These are phyloP conservation scores for Corynespora cassiicola DNA, from an alignment of 2,329 filamentous ascomycete species.

Conservation along the genomic window DNA sequence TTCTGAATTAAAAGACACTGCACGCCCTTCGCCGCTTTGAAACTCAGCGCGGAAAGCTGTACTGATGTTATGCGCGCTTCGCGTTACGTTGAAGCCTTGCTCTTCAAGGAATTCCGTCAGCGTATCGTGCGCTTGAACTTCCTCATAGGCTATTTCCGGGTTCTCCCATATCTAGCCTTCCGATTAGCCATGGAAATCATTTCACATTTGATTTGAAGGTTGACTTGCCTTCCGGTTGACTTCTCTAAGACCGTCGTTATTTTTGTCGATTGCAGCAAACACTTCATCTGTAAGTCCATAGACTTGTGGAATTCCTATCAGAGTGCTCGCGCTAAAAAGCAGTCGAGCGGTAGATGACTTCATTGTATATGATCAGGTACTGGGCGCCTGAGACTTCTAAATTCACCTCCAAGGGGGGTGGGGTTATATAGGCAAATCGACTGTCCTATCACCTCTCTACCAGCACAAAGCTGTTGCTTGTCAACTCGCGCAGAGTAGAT, in stretches of 20 bases:
- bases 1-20: constrained; percentile 53
- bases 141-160: constrained; percentile 57
- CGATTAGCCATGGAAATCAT: too few species aligned
- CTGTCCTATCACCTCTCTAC: too few species aligned
- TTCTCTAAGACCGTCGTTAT: constrained; percentile 5
- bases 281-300: constrained; percentile 5
- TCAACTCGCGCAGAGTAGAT: too few species aligned
- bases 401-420: too few species aligned
- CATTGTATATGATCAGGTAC: too few species aligned
- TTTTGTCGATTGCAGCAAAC: constrained; percentile 8
- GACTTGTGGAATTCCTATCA: constrained; percentile 3
- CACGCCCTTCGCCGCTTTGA: constrained; percentile 42
- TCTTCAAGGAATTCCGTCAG: constrained; percentile 56
- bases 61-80: constrained; percentile 40
- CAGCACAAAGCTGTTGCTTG: too few species aligned
- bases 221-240: constrained; percentile 5
- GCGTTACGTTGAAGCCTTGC: constrained; percentile 39
- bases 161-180: too few species aligned
- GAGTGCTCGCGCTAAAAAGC: constrained; percentile 2
- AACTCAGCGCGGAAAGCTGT: constrained; percentile 42
- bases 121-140: constrained; percentile 58
- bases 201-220: too few species aligned
- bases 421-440: too few species aligned
- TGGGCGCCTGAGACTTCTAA: too few species aligned
- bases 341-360: constrained; percentile 1